phyloP scores from a whole-genome alignment of 306 rosid genomes.

The Begonia fuchsioides region DNA sequence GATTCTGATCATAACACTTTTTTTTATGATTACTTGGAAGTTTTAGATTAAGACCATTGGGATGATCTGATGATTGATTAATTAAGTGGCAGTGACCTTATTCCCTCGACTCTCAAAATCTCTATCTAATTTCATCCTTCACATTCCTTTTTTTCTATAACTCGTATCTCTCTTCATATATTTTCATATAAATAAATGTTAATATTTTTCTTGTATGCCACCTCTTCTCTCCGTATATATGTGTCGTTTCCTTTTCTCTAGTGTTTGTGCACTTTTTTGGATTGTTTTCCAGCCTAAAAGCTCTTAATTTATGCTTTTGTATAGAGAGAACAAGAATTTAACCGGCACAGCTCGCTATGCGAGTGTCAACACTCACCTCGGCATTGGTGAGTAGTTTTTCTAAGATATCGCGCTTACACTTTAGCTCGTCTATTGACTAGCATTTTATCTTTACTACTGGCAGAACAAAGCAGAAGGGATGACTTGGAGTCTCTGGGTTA shows the following conservation, averaged over 20 bases:
- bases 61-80: too few relatives aligned
- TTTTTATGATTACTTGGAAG: too few relatives aligned
- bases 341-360: conserved; percentile 99
- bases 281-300: conserved; percentile 1
- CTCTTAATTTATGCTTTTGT: conserved; percentile 2
- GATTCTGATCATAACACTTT: too few relatives aligned
- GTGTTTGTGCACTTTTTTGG: background rate
- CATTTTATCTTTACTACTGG: conserved; percentile 13
- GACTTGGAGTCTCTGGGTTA: conserved; percentile 99
- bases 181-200: too few relatives aligned
- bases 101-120: too few relatives aligned
- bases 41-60: too few relatives aligned
- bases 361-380: conserved; percentile 96
- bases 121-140: too few relatives aligned
- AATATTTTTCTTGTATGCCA: too few relatives aligned
- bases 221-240: too few relatives aligned
- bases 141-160: too few relatives aligned
- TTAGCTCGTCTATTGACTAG: conserved; percentile 9
- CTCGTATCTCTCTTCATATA: too few relatives aligned
- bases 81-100: too few relatives aligned
- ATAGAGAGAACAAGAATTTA: conserved; percentile 95
- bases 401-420: conserved; percentile 4
- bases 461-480: conserved; percentile 99
- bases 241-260: background rate
- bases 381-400: conserved; percentile 64